These are phyloP conservation scores for Ananas comosus DNA, from an alignment of 176 grass and related monocot species.

Conservation along the genomic window DNA sequence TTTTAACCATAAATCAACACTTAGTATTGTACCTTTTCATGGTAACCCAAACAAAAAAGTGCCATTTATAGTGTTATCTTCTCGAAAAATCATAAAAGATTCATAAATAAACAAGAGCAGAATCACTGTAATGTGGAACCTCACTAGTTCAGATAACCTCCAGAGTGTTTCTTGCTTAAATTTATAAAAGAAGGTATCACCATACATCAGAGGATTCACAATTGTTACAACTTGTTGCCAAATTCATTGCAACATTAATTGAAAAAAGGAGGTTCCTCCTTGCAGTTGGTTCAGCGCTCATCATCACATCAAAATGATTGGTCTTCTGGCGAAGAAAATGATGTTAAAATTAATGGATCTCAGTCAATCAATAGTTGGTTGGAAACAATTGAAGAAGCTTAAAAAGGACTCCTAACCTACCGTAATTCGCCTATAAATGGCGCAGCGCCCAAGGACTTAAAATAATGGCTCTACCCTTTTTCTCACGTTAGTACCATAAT, in stretches of 20 bases:
- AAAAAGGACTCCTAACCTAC: neutral
- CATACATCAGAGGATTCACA: no score
- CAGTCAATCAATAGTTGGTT: neutral
- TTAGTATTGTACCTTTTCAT: no score
- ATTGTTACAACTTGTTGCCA: neutral
- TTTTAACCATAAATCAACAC: no score
- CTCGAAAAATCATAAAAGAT: no score
- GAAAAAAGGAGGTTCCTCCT: neutral
- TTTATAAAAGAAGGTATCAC: no score
- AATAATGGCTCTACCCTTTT: neutral
- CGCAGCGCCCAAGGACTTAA: neutral
- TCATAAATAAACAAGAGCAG: no score
- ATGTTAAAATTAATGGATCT: slow-evolving; percentile 2
- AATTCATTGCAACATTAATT: neutral
- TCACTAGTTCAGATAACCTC: no score
- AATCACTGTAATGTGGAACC: no score
- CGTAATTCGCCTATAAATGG: neutral
- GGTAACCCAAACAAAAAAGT: no score
- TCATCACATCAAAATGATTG: neutral
- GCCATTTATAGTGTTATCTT: no score
- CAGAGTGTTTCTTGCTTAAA: no score
- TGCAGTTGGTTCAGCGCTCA: neutral
- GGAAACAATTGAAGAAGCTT: slow-evolving; percentile 1
- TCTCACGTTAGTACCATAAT: neutral
- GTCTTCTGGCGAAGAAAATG: neutral